phyloP scores from a whole-genome alignment of 179 eudicot species.

The Drosera spatulata region DNA sequence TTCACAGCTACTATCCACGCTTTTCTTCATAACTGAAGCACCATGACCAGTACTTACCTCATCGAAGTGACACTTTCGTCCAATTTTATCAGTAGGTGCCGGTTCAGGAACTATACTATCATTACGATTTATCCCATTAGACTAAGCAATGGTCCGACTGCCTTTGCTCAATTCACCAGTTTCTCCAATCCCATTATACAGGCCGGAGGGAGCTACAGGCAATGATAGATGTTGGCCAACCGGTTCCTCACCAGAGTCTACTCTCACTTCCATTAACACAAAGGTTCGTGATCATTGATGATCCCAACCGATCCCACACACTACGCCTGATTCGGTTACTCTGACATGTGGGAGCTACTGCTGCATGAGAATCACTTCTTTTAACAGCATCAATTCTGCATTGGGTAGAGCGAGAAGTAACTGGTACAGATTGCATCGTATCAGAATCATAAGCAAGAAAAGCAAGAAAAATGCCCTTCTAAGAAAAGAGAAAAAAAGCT shows the following conservation, averaged over 20 bases:
- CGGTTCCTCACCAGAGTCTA: conserved; percentile 1
- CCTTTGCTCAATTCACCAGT: background rate
- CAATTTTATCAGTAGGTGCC: conserved; percentile 11
- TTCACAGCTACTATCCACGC: background rate
- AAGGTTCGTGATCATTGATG: conserved; percentile 6
- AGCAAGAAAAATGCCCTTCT: too few species aligned
- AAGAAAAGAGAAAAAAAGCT: too few species aligned
- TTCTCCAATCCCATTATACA: background rate
- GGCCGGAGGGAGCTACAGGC: background rate
- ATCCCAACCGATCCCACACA: conserved; percentile 54
- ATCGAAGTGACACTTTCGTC: background rate
- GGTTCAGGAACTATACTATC: conserved; percentile 3
- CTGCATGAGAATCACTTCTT: background rate
- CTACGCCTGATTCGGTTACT: conserved; percentile 16
- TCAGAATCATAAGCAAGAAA: too few species aligned
- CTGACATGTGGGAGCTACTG: conserved; percentile 4
- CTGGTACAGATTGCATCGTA: too few species aligned
- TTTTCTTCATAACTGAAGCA: conserved; percentile 1
- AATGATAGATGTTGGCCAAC: too few species aligned
- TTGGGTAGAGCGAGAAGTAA: background rate
- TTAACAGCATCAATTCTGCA: conserved; percentile 3
- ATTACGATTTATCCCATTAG: background rate
- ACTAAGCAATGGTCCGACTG: too few species aligned
- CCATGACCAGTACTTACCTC: conserved; percentile 8
- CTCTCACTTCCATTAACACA: conserved; percentile 6